Base-by-base conservation (phyloP, 2,329 filamentous ascomycete genomes). In the Graphium sp. region DNA sequence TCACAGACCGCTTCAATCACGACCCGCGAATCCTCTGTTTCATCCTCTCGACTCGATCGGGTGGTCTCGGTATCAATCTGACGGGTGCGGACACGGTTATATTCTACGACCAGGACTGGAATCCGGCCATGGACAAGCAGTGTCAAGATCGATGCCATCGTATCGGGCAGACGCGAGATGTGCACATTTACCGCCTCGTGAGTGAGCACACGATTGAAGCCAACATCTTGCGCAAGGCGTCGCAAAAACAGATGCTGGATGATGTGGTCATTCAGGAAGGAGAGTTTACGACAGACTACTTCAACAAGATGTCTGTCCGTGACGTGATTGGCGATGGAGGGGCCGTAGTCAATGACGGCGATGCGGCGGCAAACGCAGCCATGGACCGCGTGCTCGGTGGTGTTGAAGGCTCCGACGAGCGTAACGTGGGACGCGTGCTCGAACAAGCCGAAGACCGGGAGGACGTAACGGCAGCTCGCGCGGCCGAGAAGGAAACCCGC, bases 21-120 rank as follows among this genome's bases (percentile, higher is more conserved):
- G 89, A 98, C 50, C 69, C 74, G 2, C 79, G 85, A 26, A 95
- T 98, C 35, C 63, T 93, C 10, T 87, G 78, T 37, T 98, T 98
- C 56, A 98, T 98, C 41, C 58, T 98, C 5, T 95, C 87, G 1
- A 93, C 84, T 28, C 74, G 89, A 32, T 94, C 89, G 1, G 89
- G 89, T 39, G 89, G 89, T 31, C 62, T 98, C 1, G 89, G 89
- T 32, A 92, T 98, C 57, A 98, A 98, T 43, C 62, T 98, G 24
- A 95, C 87, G 0, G 89, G 89, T 27, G 89, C 89, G 5, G 89
- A 95, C 49, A 93, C 85, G 0, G 89, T 98, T 42, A 94, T 98
- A 39, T 98, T 98, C 52, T 98, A 95, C 53, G 89, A 98, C 45
- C 74, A 95, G 34, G 89, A 98, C 48, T 98, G 91, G 91, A 98